A percentile compares a stretch with the other conserved stretches of the same genome.
Conservation (phyloP, 1,139 yeast genomes). For the Candida gigantensis region DNA sequence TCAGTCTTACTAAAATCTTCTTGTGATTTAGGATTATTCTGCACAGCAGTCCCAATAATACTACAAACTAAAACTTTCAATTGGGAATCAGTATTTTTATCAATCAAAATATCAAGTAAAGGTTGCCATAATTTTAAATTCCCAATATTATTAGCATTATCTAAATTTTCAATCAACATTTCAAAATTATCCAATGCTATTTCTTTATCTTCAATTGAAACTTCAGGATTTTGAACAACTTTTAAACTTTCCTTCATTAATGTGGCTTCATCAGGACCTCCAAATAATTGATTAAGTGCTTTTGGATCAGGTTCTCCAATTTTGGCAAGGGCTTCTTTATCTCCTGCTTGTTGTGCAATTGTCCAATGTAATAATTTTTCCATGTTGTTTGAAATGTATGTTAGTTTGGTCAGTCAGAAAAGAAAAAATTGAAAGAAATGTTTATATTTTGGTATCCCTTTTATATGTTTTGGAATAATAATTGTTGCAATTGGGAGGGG, state of each 20-base stretch:
- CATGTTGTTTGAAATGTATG: no score
- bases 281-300: slow-evolving; percentile 74
- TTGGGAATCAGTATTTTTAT: slow-evolving; percentile 38
- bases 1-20: slow-evolving; percentile 55
- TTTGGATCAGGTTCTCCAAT: slow-evolving; percentile 77
- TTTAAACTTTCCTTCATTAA: slow-evolving; percentile 75
- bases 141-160: slow-evolving; percentile 91
- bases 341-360: slow-evolving; percentile 71
- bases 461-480: background rate
- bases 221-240: slow-evolving; percentile 64
- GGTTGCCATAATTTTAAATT: slow-evolving; percentile 80
- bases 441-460: background rate
- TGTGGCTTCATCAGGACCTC: slow-evolving; percentile 82
- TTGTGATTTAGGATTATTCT: slow-evolving; percentile 80
- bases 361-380: slow-evolving; percentile 93
- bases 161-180: slow-evolving; percentile 90
- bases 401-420: no score
- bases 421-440: background rate
- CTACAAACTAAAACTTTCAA: slow-evolving; percentile 66
- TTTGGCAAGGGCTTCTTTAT: slow-evolving; percentile 59
- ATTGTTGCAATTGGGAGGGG: no score
- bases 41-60: slow-evolving; percentile 87
- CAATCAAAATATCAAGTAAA: slow-evolving; percentile 50
- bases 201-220: slow-evolving; percentile 61
- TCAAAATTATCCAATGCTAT: slow-evolving; percentile 90